Evolutionary conservation across 2,329 filamentous ascomycete species (phyloP).

Genomic region (Ploettnerulaceae sp.): DNA sequence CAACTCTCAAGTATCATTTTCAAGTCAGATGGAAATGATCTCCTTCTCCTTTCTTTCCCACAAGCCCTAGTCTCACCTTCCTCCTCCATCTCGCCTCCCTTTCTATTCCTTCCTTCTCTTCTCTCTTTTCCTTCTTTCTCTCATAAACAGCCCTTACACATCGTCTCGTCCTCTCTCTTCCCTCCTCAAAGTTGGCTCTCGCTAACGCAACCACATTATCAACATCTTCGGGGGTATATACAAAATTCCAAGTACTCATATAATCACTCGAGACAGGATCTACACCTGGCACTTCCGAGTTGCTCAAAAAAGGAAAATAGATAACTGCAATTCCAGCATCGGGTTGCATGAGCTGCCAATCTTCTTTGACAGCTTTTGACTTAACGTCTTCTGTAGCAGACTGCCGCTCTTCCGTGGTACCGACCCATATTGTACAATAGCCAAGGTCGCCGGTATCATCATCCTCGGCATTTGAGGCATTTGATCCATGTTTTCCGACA

Average conservation of each 20-base stretch:
- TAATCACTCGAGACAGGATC: slow-evolving; percentile 80
- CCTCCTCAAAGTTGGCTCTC: slow-evolving; percentile 80
- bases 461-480: slow-evolving; percentile 17
- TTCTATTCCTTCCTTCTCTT: slow-evolving; percentile 45
- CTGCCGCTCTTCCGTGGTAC: slow-evolving; percentile 69
- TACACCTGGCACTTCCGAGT: slow-evolving; percentile 73
- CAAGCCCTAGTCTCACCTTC: slow-evolving; percentile 45
- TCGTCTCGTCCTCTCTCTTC: slow-evolving; percentile 68
- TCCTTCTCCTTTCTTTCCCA: slow-evolving; percentile 54
- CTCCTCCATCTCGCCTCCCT: slow-evolving; percentile 41
- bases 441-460: slow-evolving; percentile 60
- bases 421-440: slow-evolving; percentile 95
- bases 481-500: slow-evolving; percentile 27
- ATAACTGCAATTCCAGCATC: slow-evolving; percentile 83
- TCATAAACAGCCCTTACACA: slow-evolving; percentile 89
- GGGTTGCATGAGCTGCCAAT: slow-evolving; percentile 67
- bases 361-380: slow-evolving; percentile 48
- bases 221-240: slow-evolving; percentile 87
- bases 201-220: slow-evolving; percentile 80
- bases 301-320: slow-evolving; percentile 85
- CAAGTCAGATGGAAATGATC: slow-evolving; percentile 59
- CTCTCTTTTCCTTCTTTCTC: slow-evolving; percentile 69
- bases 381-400: slow-evolving; percentile 48
- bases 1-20: slow-evolving; percentile 15
- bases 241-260: slow-evolving; percentile 96